phyloP scores from a whole-genome alignment of 2,329 filamentous ascomycete genomes.

The Diaporthe helianthi region DNA sequence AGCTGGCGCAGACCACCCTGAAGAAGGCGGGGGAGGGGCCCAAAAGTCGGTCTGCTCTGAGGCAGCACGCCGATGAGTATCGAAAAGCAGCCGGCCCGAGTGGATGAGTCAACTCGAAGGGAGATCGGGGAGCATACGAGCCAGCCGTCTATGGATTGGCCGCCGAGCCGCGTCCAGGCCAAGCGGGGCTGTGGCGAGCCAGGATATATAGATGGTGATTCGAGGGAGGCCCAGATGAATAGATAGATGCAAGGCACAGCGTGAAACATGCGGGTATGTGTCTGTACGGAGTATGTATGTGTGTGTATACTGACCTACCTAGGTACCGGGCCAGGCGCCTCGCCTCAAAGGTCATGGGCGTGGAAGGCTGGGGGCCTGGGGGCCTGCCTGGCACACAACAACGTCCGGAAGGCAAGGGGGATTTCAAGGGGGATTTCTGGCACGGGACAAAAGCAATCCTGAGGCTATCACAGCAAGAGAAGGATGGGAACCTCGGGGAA shows the following conservation, averaged over 20 bases:
- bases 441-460: background rate
- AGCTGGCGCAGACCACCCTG: background rate
- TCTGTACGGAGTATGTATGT: background rate
- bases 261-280: background rate
- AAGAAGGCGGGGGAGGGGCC: background rate
- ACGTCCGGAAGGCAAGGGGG: background rate
- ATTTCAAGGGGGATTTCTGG: too few relatives aligned
- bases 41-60: background rate
- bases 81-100: background rate
- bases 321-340: too few relatives aligned
- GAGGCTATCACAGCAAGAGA: background rate
- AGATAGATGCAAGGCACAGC: background rate
- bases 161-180: background rate
- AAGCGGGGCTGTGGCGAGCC: background rate
- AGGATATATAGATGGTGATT: background rate
- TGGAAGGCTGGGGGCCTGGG: too few relatives aligned
- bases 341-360: too few relatives aligned
- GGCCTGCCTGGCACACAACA: background rate
- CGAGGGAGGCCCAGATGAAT: background rate
- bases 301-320: too few relatives aligned
- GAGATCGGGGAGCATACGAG: background rate
- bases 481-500: background rate
- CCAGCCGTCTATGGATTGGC: background rate
- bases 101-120: background rate
- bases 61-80: constrained; percentile 12